Base-by-base conservation (phyloP, 148 eudicot species). In the Spergularia bocconei region DNA sequence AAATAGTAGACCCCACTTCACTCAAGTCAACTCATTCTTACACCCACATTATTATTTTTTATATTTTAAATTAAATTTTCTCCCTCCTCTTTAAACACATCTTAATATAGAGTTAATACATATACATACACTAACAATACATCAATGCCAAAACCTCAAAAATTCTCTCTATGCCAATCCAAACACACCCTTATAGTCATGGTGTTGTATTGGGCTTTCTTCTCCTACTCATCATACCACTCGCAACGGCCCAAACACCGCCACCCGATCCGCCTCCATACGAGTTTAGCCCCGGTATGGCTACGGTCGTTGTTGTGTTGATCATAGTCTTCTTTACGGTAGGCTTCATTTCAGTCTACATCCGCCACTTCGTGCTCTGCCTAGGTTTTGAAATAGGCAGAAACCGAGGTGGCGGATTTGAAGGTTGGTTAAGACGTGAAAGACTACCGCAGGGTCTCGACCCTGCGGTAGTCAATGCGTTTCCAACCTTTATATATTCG, bases 401-500 rank as follows among this genome's bases (percentile, higher is more conserved):
- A 44, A 48, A 17, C 5, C 5, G 67, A 19, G 19, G 53, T 20
- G 48, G 21, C 53, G 68, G 57, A n/a, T 20, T 5, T 15, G 73
- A 47, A 0, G 68, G 51, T 0, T 58, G 67, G 62, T 10, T 50
- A 4, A 58, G 68, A 33, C 23, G 16, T 33, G 57, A 70, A 7
- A 33, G 70, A 21, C 76, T 63, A 2, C 39, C 63, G 6, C 79
- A 75, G 0, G 83, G 90, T 4, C 78, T 87, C 6, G 83, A 81
- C 79, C 80, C 86, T 0, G 41, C 70, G 0, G 62, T 80, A 5
- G 48, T 85, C 19, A 76, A 78, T 14, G 10, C 80, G 0, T 87
- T 89, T 68, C 92, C 92, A 0, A 70, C 87, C 0, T 84, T 87
- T 9, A 15, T 75, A 0, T 87, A 85, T 79, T 80, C 85, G 0